Evolutionary conservation across 2,329 filamentous ascomycete species (phyloP), one percentile per base, ranked within the genome.

Genomic region (Orbilia brochopaga): DNA sequence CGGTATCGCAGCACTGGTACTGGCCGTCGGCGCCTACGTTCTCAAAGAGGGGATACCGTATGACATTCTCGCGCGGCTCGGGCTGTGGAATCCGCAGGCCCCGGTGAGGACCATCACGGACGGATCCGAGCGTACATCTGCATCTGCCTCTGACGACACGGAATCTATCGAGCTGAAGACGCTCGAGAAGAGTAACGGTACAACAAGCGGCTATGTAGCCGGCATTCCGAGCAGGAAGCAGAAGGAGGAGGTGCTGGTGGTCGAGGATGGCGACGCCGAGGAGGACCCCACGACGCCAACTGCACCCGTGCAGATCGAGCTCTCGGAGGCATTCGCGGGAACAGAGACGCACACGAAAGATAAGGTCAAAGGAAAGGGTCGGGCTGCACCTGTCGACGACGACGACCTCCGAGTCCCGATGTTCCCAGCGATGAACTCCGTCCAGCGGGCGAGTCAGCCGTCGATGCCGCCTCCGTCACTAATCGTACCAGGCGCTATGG

Each of bases 351-450:
- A 40, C 2, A 21, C 8, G n/a, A 13, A 13, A 19, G 15, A 13
- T 32, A 21, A 19, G 23, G 17, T 8, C 4, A 70, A 64, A 30
- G 59, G 59, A 8, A 70, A 70, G 35, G 17, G 15, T 4, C 59
- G 30, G 23, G 40, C 13, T 21, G 24, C 15, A 13, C 51, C 58
- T n/a, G 24, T 42, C 8, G 66, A 70, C 32, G 67, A 69, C 53
- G 76, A 74, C n/a, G 75, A 80, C 48, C 74, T 77, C n/a, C 74
- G 77, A 30, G 74, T 76, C 42, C 78, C 80, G 37, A 78, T 80
- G 63, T 86, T 85, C 74, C 84, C 84, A 7, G 82, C 83, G 21
- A 66, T 80, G 30, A 83, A 84, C 78, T 86, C 84, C 0, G 81
- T 81, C 1, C 84, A 85, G 75, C 80, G 84, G 58, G 82, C 83